Percentiles rank a stretch among this genome's conserved stretches.
phyloP scores from a whole-genome alignment of 495 filamentous ascomycete species.

The Xylaria cubensis region DNA sequence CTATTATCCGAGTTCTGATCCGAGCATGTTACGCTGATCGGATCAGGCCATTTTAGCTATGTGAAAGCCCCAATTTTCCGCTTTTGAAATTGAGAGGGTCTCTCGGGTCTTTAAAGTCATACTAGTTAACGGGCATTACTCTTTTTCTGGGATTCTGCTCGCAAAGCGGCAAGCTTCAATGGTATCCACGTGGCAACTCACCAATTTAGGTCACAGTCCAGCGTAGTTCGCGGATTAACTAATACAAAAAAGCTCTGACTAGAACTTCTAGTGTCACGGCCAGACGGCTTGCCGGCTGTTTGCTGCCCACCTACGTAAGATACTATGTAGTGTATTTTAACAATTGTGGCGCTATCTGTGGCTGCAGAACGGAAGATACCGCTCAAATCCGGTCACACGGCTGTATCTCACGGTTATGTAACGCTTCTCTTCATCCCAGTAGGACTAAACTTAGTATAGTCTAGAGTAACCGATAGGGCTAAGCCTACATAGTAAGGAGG shows the following conservation, averaged over 20 bases:
- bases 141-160: not conserved
- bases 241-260: not conserved
- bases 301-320: not conserved
- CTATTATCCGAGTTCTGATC: too few species aligned
- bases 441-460: not conserved
- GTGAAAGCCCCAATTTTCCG: too few species aligned
- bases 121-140: not conserved
- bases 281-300: not conserved
- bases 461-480: not conserved
- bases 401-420: not conserved
- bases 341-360: not conserved
- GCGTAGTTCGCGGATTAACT: not conserved
- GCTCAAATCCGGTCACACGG: not conserved
- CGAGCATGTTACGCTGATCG: too few species aligned
- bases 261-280: not conserved
- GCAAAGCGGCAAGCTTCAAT: not conserved
- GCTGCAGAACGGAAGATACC: not conserved
- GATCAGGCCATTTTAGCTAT: too few species aligned
- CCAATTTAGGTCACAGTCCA: not conserved
- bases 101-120: not conserved
- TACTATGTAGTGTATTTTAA: not conserved
- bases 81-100: too few species aligned
- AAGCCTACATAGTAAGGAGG: conserved; percentile 11
- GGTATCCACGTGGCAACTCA: not conserved
- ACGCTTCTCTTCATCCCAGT: not conserved